phyloP scores from a whole-genome alignment of 2,329 filamentous ascomycete genomes.

The Daldinia eschscholtzii region DNA sequence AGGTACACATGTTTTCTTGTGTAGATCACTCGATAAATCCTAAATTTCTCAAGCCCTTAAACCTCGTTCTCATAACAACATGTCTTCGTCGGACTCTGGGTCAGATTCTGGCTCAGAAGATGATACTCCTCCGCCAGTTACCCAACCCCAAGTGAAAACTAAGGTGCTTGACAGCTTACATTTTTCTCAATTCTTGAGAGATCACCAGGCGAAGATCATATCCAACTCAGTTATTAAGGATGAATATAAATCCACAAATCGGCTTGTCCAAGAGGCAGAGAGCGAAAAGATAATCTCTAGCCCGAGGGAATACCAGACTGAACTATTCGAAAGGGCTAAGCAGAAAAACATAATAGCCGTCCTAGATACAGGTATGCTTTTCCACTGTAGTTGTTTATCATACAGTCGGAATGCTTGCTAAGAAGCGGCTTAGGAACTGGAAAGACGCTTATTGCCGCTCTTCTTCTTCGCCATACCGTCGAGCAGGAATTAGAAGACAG shows the following conservation, averaged over 20 bases:
- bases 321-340: conserved; percentile 91
- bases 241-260: conserved; percentile 51
- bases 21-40: background rate
- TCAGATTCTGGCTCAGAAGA: conserved; percentile 33
- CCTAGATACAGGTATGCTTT: conserved; percentile 79
- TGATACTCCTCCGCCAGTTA: conserved; percentile 11
- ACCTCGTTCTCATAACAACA: background rate
- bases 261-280: conserved; percentile 55
- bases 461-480: conserved; percentile 82
- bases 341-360: conserved; percentile 90
- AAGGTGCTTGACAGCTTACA: conserved; percentile 37
- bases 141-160: conserved; percentile 11
- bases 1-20: background rate
- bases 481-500: conserved; percentile 82
- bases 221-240: conserved; percentile 25
- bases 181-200: conserved; percentile 45
- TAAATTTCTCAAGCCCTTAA: background rate
- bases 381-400: background rate
- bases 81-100: conserved; percentile 6
- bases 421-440: conserved; percentile 74
- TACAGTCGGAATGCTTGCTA: conserved; percentile 25
- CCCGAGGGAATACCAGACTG: conserved; percentile 90
- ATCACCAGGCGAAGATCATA: conserved; percentile 36
- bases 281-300: conserved; percentile 74
- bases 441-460: conserved; percentile 94